Evolutionary conservation across 1,284 basidiomycete species (phyloP).

Genomic region (Ustilago tritici): DNA sequence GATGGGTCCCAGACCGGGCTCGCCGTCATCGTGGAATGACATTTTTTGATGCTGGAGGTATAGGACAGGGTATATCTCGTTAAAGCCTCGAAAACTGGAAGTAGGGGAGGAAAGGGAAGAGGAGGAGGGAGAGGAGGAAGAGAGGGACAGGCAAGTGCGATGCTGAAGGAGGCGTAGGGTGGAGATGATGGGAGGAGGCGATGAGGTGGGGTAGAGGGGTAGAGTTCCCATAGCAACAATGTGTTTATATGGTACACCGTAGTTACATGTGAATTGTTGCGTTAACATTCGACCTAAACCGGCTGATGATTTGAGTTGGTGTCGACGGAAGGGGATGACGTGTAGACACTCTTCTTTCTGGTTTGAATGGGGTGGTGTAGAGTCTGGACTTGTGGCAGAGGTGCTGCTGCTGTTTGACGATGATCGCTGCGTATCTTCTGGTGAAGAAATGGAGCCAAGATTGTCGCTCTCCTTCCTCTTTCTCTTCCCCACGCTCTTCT

Average conservation of each 20-base stretch:
- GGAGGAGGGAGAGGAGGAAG: neutral
- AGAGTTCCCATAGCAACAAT: slow-evolving; percentile 44
- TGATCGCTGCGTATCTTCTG: neutral
- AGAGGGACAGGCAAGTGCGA: slow-evolving; percentile 14
- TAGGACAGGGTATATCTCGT: slow-evolving; percentile 57
- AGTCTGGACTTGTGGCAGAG: neutral
- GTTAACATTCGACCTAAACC: slow-evolving; percentile 35
- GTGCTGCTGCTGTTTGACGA: neutral
- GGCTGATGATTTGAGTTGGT: slow-evolving; percentile 31
- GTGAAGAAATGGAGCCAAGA: neutral
- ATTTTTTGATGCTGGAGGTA: slow-evolving; percentile 53
- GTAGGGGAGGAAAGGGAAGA: too few relatives aligned
- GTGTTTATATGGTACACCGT: slow-evolving; percentile 55
- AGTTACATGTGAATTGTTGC: slow-evolving; percentile 59
- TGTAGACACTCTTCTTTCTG: neutral
- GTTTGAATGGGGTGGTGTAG: neutral
- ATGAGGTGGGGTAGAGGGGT: slow-evolving; percentile 16
- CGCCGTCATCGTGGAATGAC: slow-evolving; percentile 59
- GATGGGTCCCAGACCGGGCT: slow-evolving; percentile 51
- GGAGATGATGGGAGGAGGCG: slow-evolving; percentile 16
- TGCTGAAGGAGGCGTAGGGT: slow-evolving; percentile 26
- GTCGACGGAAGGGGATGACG: slow-evolving; percentile 41
- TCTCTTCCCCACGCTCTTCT: neutral
- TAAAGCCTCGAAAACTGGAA: slow-evolving; percentile 22
- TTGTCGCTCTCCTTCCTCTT: neutral